A percentile compares a stretch with the other conserved stretches of the same genome.
Conservation (phyloP, 306 rosid species). For the Medicago ruthenica region DNA sequence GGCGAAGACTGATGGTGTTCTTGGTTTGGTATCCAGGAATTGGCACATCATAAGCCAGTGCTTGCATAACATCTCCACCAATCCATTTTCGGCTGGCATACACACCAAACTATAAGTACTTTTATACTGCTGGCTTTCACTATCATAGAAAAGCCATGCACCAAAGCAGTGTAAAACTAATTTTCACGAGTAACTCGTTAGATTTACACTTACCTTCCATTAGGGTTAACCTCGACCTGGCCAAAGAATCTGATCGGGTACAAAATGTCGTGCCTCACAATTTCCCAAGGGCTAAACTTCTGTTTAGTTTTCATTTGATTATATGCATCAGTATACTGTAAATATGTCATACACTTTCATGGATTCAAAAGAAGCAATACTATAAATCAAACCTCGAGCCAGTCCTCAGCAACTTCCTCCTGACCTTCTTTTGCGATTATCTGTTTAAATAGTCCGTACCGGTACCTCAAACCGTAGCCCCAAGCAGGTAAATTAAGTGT, state of each 20-base stretch:
- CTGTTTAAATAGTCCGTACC: conserved; percentile 94
- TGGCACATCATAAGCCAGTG: conserved; percentile 97
- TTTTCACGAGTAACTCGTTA: conserved; percentile 34
- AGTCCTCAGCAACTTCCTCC: conserved; percentile 92
- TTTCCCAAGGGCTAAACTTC: conserved; percentile 99
- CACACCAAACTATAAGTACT: conserved; percentile 47
- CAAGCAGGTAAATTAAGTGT: conserved; percentile 93
- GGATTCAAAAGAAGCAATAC: conserved; percentile 38
- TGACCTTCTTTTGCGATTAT: conserved; percentile 82
- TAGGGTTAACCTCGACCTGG: conserved; percentile 78
- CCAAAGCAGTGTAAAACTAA: conserved; percentile 19
- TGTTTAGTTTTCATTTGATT: conserved; percentile 51
- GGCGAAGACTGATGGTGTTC: conserved; percentile 96
- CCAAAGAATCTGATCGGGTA: conserved; percentile 93
- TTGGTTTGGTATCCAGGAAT: conserved; percentile 98
- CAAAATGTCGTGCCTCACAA: conserved; percentile 88
- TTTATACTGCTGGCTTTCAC: neutral
- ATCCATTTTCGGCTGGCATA: conserved; percentile 86
- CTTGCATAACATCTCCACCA: conserved; percentile 87
- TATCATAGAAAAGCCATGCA: neutral
- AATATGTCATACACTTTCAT: conserved; percentile 22
- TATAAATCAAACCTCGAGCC: conserved; percentile 88
- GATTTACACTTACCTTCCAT: conserved; percentile 76
- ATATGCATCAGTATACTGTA: conserved; percentile 33
- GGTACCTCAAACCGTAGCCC: conserved; percentile 97